Evolutionary conservation across 108 stramenopile species (phyloP).

Genomic region (Fistulifera pelliculosa): DNA sequence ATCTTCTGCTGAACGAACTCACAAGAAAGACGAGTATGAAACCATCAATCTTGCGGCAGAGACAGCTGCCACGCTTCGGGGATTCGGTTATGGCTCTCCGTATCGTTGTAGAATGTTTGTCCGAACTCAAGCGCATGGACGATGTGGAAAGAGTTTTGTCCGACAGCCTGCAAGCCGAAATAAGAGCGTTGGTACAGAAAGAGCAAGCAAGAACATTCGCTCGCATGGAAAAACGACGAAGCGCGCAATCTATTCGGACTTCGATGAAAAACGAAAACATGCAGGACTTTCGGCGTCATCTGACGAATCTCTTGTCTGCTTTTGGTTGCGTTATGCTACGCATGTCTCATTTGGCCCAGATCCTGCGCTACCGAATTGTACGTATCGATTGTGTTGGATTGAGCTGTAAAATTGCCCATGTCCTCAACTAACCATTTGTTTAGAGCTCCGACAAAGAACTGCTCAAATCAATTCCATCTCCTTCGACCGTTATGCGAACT

Average conservation of each 20-base stretch:
- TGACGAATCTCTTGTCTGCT: constrained; percentile 55
- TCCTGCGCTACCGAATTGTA: constrained; percentile 75
- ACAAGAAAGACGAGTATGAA: not conserved
- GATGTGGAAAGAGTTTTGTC: constrained; percentile 66
- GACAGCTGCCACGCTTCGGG: constrained; percentile 37
- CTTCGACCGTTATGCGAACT: constrained; percentile 46
- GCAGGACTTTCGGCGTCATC: constrained; percentile 64
- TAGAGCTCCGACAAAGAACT: constrained; percentile 8
- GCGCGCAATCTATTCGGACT: constrained; percentile 3
- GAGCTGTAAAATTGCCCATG: no score
- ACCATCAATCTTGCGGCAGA: not conserved
- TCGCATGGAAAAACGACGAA: constrained; percentile 40
- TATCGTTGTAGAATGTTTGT: constrained; percentile 70
- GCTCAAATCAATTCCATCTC: constrained; percentile 11
- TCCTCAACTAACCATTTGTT: not conserved
- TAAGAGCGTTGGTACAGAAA: constrained; percentile 47
- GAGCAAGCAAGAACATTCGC: constrained; percentile 75
- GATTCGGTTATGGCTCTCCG: constrained; percentile 70
- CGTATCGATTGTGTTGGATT: constrained; percentile 19
- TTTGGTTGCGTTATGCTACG: constrained; percentile 77
- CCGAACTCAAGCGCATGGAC: constrained; percentile 59
- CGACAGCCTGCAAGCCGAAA: constrained; percentile 49
- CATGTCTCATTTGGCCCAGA: constrained; percentile 72
- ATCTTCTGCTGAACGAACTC: constrained; percentile 24
- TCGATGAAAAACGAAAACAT: constrained; percentile 31